Evolutionary conservation across 2,329 filamentous ascomycete genomes (phyloP), one percentile per base, ranked within the genome.

Genomic region (Paraconiothyrium sp.): DNA sequence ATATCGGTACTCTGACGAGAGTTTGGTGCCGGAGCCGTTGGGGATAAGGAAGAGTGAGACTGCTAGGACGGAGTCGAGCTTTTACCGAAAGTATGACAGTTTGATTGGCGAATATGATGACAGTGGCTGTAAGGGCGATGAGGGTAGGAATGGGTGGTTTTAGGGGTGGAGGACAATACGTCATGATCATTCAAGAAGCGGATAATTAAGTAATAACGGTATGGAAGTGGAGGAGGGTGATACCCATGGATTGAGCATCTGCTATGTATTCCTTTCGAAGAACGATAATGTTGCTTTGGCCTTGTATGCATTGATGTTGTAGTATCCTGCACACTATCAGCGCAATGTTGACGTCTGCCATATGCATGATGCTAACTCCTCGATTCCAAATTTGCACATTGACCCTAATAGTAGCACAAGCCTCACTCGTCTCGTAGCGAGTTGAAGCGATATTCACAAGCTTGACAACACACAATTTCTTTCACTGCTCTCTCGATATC

Each of bases 381-480:
- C 27, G 22, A 34, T 30, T 55, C 6, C 52, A 11, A 20, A 13
- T n/a, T 13, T 34, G 14, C 52, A 46, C 4, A 54, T 54, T 4
- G 27, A 44, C 37, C 24, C 51, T 44, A 46, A 30, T 46, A 55
- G 39, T 46, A 46, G 39, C 52, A 55, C 52, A 46, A n/a, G 39
- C 52, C 39, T 22, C 37, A 54, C 51, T 44, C 52, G 27, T 22
- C 4, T 14, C 46, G 32, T 13, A 4, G 32, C 30, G 24, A 48
- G 4, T 1, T n/a, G 50, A 54, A 54, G 50, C 37, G 24, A 55
- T 32, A 55, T 44, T 27, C n/a, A n/a, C 24, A 54, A 32, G 10
- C 37, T n/a, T 14, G 27, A 30, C 27, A 30, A 30, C 27, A 37
- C 3, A 5, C 27, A 34, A 35, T 27, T 35, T 27, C 35, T 13